phyloP scores from a whole-genome alignment of 345 rosid species.

The Iberis pinnata region DNA sequence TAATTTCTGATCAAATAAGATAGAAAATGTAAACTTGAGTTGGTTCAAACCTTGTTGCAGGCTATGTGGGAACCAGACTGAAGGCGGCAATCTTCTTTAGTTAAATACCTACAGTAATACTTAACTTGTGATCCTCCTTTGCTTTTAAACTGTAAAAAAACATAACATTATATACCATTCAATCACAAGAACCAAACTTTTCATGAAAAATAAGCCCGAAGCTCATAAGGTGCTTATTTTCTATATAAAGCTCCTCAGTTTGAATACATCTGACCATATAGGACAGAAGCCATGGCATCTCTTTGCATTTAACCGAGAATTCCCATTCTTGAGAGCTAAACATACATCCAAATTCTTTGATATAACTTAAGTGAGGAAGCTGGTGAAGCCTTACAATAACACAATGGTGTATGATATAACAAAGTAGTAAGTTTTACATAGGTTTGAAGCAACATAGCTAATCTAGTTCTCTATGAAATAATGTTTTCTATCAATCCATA shows the following conservation, averaged over 20 bases:
- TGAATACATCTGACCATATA: not conserved
- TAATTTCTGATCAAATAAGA: not conserved
- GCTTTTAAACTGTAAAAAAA: constrained; percentile 68
- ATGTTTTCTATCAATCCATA: not conserved
- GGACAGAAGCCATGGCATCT: not conserved
- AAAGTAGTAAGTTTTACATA: too few relatives aligned
- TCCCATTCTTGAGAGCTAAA: not conserved
- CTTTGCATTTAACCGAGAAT: not conserved
- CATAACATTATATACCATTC: constrained; percentile 15
- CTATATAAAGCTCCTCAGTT: too few relatives aligned
- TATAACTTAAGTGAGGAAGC: too few relatives aligned
- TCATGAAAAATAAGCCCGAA: too few relatives aligned
- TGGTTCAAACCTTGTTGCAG: constrained; percentile 69
- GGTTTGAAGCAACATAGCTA: not conserved
- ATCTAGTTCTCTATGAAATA: not conserved
- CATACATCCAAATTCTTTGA: not conserved
- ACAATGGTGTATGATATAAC: too few relatives aligned
- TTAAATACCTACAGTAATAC: constrained; percentile 84
- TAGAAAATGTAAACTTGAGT: constrained; percentile 2
- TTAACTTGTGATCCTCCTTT: constrained; percentile 97
- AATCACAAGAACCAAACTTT: constrained; percentile 10
- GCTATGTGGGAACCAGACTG: constrained; percentile 75
- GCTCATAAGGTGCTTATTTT: too few relatives aligned
- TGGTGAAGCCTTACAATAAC: too few relatives aligned
- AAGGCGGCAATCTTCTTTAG: constrained; percentile 92